Evolutionary conservation across 345 rosid species (phyloP).

Genomic region (Syzygium aromaticum): DNA sequence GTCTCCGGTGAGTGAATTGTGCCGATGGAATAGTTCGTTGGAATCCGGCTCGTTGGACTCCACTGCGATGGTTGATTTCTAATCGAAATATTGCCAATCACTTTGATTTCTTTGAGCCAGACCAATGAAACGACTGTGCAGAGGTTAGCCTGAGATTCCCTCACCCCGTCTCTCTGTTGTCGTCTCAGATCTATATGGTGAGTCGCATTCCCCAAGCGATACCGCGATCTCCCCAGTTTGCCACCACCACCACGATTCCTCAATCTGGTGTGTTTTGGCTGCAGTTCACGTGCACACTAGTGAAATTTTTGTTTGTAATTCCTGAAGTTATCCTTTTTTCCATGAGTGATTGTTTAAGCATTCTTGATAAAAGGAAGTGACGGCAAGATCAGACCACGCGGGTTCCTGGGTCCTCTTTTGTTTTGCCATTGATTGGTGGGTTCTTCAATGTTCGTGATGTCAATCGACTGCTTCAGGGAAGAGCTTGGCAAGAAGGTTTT

Average conservation of each 20-base stretch:
- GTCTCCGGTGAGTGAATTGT: background rate
- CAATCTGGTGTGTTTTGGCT: background rate
- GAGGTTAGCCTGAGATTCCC: background rate
- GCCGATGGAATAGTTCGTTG: background rate
- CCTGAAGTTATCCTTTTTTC: no score
- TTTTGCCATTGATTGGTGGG: no score
- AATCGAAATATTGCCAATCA: background rate
- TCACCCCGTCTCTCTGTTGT: background rate
- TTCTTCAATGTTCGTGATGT: no score
- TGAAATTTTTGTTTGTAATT: no score
- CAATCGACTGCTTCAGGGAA: no score
- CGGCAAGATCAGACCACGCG: no score
- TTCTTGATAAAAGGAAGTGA: no score
- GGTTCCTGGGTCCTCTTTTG: no score
- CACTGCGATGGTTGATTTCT: background rate
- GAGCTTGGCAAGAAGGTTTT: background rate
- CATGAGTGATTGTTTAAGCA: no score
- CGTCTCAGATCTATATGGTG: background rate
- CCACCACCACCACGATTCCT: background rate
- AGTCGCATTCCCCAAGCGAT: background rate
- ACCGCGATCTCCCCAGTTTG: background rate
- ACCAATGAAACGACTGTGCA: no score
- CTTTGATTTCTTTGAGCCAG: background rate
- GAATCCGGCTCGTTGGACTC: background rate
- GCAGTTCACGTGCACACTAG: background rate